phyloP scores from a whole-genome alignment of 148 eudicot species.

The Vaccinium myrtillus region DNA sequence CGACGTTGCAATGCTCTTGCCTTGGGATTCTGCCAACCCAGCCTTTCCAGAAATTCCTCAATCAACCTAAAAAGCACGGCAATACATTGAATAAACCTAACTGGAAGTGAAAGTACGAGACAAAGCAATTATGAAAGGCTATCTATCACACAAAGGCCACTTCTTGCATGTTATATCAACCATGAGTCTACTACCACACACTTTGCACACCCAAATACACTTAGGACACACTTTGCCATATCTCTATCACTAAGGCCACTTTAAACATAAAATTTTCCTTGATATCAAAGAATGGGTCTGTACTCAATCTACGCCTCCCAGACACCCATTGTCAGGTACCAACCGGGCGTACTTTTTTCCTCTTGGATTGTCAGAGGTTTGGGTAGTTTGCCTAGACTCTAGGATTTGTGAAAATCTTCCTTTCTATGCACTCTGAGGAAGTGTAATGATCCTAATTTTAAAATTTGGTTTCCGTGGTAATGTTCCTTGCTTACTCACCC shows the following conservation, averaged over 20 bases:
- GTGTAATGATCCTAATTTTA: not conserved
- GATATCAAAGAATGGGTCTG: not conserved
- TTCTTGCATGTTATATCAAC: not conserved
- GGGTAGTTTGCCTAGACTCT: not conserved
- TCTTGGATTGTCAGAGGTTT: not conserved
- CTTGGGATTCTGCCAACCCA: conserved; percentile 63
- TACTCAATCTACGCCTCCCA: not conserved
- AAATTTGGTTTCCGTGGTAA: not conserved
- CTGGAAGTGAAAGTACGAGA: not conserved
- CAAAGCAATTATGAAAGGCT: not conserved
- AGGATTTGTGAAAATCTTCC: not conserved
- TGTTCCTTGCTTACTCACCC: not conserved
- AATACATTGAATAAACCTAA: not conserved
- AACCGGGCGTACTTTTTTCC: not conserved
- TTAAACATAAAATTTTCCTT: too few species aligned
- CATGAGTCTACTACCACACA: too few species aligned
- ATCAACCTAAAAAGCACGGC: conserved; percentile 56
- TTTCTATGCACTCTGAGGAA: not conserved
- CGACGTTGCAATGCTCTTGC: conserved; percentile 22
- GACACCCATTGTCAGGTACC: not conserved
- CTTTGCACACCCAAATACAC: too few species aligned
- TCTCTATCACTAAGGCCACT: too few species aligned
- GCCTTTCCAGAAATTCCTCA: conserved; percentile 75
- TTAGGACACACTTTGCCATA: too few species aligned
- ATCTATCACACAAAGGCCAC: not conserved